Base-by-base conservation (phyloP, 768 basidiomycete genomes). In the Lactarius indigo region DNA sequence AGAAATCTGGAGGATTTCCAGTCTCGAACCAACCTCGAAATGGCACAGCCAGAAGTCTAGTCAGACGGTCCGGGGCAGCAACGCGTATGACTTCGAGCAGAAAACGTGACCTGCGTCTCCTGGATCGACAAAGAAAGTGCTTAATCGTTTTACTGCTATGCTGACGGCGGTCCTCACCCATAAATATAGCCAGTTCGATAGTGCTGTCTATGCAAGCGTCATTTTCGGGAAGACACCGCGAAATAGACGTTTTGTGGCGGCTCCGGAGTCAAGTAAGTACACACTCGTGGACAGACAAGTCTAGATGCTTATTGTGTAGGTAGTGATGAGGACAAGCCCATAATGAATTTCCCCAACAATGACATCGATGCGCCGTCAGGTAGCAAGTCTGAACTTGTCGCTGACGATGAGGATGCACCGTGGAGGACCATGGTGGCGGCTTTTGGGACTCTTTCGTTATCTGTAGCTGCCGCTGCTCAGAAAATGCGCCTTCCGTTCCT, bases 401-500 rank as follows among this genome's bases (percentile, higher is more conserved):
- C 50, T 57, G 37, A 33, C 20, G 57, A 39, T 17, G 23, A 64
- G 20, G 31, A 52, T 17, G 39, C 47, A 33, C 50, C 31, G 15
- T 70, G 61, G 61, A 63, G 42, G 63, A 15, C 33, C 52, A 60
- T 69, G 61, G 31, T 68, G 23, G 41, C 41, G 20, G 39, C 57
- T 56, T 60, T 68, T 3, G 66, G 61, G 44, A 44, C 62, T 23
- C 66, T 63, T 44, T 63, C 54, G 17, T 64, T 68, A 28, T 69
- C 61, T 23, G 57, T 59, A 30, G 37, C 47, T 52, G 37, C 55
- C 13, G 37, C 61, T 26, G 39, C 68, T 33, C 63, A 61, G 47
- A 63, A 63, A 44, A 17, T 33, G 4, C 77, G 76, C 59, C 78
- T 88, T 6, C 88, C 88, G 0, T 90, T 89, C 72, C 76, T 87